Evolutionary conservation across 2,329 filamentous ascomycete genomes (phyloP), one percentile per base, ranked within the genome.

Genomic region (Boeremia exigua): DNA sequence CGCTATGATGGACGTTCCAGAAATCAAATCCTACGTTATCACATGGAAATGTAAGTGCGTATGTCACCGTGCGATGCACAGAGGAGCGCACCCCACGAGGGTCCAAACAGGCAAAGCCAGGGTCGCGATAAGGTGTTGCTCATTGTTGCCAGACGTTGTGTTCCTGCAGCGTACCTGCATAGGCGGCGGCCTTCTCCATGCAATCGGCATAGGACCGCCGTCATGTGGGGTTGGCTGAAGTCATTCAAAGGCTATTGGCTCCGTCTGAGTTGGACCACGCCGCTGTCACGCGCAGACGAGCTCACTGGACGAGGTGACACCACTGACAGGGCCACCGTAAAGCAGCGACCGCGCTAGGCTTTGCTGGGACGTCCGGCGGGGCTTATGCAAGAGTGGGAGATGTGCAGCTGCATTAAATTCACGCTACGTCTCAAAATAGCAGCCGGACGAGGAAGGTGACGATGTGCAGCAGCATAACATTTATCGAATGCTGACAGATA

Each of bases 91-190:
- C 34, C 54, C 54, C 53, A 57, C 59, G 40, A 53, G 42, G 53
- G 42, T 56, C 47, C 47, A 51, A 32, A 32, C 6, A 29, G 15
- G 2, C 6, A 34, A 25, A 42, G 17, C 33, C 27, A 56, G 58
- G 45, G 56, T 57, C 53, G 59, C 56, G 63, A 66, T 63, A 61
- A 62, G 60, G 40, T 56, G 51, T 61, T 40, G 57, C 53, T 48
- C 15, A 53, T 48, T 58, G 51, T 54, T 59, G 58, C 53, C 49
- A 49, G 58, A 59, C 60, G 60, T 58, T 59, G 60, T 63, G 75
- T 76, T 71, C 75, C 75, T 77, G 75, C 75, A 69, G 65, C 56
- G 72, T 75, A 73, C 72, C 72, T 75, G 72, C 72, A 75, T 75
- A 74, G 75, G 74, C 60, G 60, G 61, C 61, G 47, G 53, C 58